Conservation (phyloP, 345 rosid genomes). For the Brassica juncea region DNA sequence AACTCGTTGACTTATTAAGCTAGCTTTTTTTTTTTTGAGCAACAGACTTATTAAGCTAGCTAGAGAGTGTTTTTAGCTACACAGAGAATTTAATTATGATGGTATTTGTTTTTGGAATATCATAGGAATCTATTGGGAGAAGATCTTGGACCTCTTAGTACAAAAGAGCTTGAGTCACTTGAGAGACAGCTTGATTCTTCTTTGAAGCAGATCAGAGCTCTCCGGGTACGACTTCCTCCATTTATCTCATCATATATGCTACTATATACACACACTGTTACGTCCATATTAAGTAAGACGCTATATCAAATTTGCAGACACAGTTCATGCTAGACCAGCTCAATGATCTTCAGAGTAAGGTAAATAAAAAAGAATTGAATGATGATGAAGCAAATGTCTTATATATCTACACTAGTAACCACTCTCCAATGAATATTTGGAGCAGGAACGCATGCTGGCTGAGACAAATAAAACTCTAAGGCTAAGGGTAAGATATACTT, state of each 20-base stretch:
- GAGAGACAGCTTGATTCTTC: slow-evolving; percentile 96
- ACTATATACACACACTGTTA: neutral
- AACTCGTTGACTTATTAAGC: neutral
- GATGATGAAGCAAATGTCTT: neutral
- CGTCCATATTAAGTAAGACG: neutral
- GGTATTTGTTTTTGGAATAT: neutral
- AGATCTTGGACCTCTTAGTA: slow-evolving; percentile 82
- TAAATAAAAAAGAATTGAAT: slow-evolving; percentile 9
- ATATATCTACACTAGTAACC: neutral
- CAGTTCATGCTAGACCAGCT: slow-evolving; percentile 94
- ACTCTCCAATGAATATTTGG: neutral
- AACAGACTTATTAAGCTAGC: neutral
- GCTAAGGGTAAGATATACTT: slow-evolving; percentile 58
- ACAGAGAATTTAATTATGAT: neutral
- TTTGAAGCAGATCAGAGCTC: slow-evolving; percentile 85
- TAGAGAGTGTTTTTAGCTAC: neutral
- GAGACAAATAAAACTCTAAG: slow-evolving; percentile 79
- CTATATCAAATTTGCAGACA: slow-evolving; percentile 49
- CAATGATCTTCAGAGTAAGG: slow-evolving; percentile 88
- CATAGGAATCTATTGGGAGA: slow-evolving; percentile 89
- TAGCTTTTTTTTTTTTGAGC: neutral
- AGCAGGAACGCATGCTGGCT: slow-evolving; percentile 72
- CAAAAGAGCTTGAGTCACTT: slow-evolving; percentile 87
- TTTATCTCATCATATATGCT: neutral
- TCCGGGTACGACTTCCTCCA: slow-evolving; percentile 50